Percentiles rank a stretch among this genome's conserved stretches.
Conservation (phyloP, 345 rosid species). For the Erodium maritimum region DNA sequence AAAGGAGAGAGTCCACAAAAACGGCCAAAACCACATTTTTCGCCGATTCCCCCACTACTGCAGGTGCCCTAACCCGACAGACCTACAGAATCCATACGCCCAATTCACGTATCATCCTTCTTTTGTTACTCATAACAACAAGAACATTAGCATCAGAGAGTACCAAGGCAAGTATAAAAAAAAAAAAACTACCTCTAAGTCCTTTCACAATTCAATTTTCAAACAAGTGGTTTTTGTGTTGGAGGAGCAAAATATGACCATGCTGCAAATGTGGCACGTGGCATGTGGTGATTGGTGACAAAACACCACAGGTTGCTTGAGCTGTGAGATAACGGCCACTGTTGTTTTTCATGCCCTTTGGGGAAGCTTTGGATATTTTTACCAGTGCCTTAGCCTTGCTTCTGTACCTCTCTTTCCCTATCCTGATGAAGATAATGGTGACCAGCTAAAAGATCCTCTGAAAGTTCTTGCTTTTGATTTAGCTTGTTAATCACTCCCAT, state of each 20-base stretch:
- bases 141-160: background rate
- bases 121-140: background rate
- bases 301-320: background rate
- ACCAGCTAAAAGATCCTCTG: background rate
- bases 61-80: slow-evolving; percentile 14
- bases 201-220: background rate
- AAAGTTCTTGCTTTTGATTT: background rate
- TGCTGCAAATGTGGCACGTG: background rate
- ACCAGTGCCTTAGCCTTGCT: background rate
- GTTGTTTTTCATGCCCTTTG: background rate
- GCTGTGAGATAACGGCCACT: background rate
- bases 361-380: background rate
- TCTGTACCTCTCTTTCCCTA: background rate
- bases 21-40: too few relatives aligned
- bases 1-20: too few relatives aligned
- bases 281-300: background rate
- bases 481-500: background rate
- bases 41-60: too few relatives aligned
- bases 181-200: too few relatives aligned
- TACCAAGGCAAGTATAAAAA: background rate
- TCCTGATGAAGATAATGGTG: background rate
- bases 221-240: background rate
- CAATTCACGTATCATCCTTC: background rate
- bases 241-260: background rate
- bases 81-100: background rate